phyloP scores from a whole-genome alignment of 768 basidiomycete genomes.

The Suillus discolor region DNA sequence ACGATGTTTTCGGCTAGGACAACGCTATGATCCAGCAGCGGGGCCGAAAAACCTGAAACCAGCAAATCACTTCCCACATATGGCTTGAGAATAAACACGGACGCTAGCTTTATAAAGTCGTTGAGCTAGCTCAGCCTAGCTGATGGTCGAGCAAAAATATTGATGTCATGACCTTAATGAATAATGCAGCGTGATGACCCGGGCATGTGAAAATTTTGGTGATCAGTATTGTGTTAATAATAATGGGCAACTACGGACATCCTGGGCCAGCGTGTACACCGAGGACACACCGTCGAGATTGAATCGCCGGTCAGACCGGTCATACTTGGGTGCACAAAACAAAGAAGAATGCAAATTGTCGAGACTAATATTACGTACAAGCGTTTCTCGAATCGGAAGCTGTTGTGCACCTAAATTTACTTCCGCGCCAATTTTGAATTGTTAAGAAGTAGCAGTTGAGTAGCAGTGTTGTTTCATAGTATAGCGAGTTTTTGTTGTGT shows the following conservation, averaged over 20 bases:
- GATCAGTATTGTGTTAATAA: neutral
- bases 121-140: neutral
- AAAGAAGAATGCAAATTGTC: neutral
- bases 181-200: neutral
- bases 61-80: neutral
- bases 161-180: neutral
- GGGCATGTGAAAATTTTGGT: neutral
- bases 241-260: neutral
- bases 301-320: neutral
- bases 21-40: neutral
- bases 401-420: slow-evolving; percentile 4
- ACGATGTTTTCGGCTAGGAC: slow-evolving; percentile 1
- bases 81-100: neutral
- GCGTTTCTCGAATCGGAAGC: slow-evolving; percentile 11
- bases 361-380: neutral
- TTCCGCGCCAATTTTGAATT: neutral
- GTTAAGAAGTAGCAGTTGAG: no score
- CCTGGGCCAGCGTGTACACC: neutral
- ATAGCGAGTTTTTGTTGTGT: no score
- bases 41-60: neutral
- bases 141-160: neutral
- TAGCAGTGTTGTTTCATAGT: slow-evolving; percentile 1
- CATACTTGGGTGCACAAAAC: neutral
- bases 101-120: neutral
- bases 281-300: neutral